Conservation (phyloP, 495 filamentous ascomycete species). For the Neurospora terricola region DNA sequence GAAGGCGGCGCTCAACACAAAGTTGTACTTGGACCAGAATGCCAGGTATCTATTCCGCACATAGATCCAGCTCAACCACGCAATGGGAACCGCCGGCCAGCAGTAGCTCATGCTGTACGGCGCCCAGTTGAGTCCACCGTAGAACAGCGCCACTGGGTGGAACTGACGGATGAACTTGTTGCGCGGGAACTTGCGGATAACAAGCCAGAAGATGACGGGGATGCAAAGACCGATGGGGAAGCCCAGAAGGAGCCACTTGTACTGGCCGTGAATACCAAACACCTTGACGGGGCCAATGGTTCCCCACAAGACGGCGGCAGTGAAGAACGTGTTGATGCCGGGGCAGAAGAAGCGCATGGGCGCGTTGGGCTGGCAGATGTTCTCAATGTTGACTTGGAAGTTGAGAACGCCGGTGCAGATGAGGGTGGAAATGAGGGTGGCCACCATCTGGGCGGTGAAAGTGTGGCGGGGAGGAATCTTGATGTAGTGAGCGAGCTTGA, state of each 20-base stretch:
- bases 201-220: conserved; percentile 21
- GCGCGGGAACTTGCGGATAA: conserved; percentile 21
- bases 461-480: conserved; percentile 34
- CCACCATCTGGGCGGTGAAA: conserved; percentile 35
- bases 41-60: conserved; percentile 25
- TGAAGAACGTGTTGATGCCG: conserved; percentile 34
- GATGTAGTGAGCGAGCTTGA: conserved; percentile 37
- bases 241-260: conserved; percentile 24
- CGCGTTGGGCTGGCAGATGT: conserved; percentile 29
- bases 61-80: conserved; percentile 28
- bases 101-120: conserved; percentile 29
- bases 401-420: conserved; percentile 31
- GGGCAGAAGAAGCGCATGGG: conserved; percentile 33
- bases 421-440: conserved; percentile 29
- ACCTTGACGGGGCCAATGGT: conserved; percentile 36
- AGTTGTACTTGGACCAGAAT: conserved; percentile 39
- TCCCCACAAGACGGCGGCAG: conserved; percentile 35
- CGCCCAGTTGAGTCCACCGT: conserved; percentile 24
- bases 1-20: conserved; percentile 28
- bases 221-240: conserved; percentile 29
- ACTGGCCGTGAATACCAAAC: conserved; percentile 28
- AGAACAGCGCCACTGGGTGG: conserved; percentile 31
- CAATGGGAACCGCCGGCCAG: conserved; percentile 31
- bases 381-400: conserved; percentile 29
- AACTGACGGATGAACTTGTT: conserved; percentile 25